Conservation (phyloP, 2,329 filamentous ascomycete species). For the Tolypocladium sp. region DNA sequence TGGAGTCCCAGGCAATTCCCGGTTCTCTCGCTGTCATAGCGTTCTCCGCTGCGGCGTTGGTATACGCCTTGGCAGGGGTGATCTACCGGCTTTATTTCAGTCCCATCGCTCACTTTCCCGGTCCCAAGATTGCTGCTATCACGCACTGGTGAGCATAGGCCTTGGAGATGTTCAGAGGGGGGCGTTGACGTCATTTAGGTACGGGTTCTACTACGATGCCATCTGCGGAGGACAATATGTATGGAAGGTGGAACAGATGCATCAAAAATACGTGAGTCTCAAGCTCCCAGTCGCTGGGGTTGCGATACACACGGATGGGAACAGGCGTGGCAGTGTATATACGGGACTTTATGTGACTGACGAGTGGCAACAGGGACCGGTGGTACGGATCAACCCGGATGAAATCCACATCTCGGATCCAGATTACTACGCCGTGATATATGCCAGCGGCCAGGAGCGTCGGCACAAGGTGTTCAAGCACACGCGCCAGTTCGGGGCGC, state of each 20-base stretch:
- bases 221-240: not conserved
- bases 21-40: not conserved
- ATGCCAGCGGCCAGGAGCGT: not conserved
- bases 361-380: not conserved
- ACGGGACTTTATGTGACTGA: not conserved
- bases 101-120: not conserved
- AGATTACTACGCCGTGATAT: not conserved
- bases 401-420: not conserved
- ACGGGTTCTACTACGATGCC: not conserved
- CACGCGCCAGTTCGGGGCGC: not conserved
- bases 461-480: not conserved
- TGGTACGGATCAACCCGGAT: not conserved
- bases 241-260: not conserved
- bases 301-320: no score
- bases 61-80: not conserved
- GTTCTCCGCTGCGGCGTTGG: not conserved
- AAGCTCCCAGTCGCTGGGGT: not conserved
- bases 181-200: not conserved
- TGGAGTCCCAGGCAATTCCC: not conserved
- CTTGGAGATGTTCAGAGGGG: no score
- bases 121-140: not conserved
- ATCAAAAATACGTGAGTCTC: not conserved
- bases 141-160: not conserved
- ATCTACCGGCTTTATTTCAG: not conserved
- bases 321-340: not conserved